Percentiles rank a stretch among this genome's conserved stretches.
Conservation (phyloP, 2,329 filamentous ascomycete species). For the Trichoderma arundinaceum region DNA sequence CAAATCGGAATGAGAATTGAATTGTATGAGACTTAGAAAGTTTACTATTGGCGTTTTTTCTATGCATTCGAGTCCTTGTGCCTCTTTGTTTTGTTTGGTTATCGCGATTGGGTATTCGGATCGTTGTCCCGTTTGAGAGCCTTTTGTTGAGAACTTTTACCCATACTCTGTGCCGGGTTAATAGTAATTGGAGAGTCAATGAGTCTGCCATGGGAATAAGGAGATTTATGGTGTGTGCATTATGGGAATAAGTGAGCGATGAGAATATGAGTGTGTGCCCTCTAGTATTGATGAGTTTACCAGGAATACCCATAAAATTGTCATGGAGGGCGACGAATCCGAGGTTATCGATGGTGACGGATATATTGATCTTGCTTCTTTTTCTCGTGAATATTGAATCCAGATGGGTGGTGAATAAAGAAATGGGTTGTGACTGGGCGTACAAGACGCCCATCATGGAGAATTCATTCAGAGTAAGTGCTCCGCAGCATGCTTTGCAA, state of each 20-base stretch:
- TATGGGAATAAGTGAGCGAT: no score
- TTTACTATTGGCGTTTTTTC: neutral
- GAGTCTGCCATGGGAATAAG: neutral
- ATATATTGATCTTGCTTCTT: neutral
- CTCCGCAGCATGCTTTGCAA: neutral
- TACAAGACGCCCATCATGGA: neutral
- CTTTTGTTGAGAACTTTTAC: neutral
- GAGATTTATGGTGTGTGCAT: no score
- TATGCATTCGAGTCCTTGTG: conserved; percentile 29
- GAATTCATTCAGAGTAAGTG: neutral
- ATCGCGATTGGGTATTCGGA: neutral
- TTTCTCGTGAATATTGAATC: neutral
- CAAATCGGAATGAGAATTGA: conserved; percentile 41
- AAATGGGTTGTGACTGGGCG: neutral
- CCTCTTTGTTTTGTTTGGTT: conserved; percentile 15
- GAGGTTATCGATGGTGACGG: no score
- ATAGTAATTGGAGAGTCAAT: neutral
- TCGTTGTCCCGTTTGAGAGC: neutral
- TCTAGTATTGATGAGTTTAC: no score
- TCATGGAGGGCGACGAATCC: no score
- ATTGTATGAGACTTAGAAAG: conserved; percentile 36
- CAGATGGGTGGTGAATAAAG: neutral
- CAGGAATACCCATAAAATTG: no score
- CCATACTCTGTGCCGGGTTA: neutral
- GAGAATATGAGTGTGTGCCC: no score